Base-by-base conservation (phyloP, 1,139 yeast genomes). In the Saccharomyces hybrid region DNA sequence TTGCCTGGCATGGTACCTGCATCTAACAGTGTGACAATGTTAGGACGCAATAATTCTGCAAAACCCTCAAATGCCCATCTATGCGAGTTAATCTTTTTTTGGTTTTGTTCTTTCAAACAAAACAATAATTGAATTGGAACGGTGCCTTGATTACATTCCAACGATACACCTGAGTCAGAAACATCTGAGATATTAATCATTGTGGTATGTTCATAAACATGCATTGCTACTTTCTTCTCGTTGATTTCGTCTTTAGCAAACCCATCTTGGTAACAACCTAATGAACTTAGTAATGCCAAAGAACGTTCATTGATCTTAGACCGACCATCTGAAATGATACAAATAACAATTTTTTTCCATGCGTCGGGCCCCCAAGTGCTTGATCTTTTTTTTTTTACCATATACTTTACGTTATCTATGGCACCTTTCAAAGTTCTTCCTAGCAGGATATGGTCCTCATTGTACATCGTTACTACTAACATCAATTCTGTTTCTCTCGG, bases 1-100 rank as follows among this genome's bases (percentile, higher is more conserved):
- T 80, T 83, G 49, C 89, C 90, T 2, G 99, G 97, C 71, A 86
- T 86, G 0, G 99, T 93, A 58, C 99, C 99, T 1, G 95, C 98
- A 75, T 93, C 99, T 52, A 93, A 74, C 52, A 93, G 74, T 3
- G 88, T 81, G 48, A 90, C 83, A 26, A 91, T 91, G 61, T 88
- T 88, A 2, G 99, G 98, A 57, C 89, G 85, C 58, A 93, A 75
- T 46, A 84, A 77, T 34, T 93, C 89, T 62, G 96, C 91, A 66
- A 93, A 84, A 0, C 96, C 97, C 68, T 93, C 90, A 71, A 93
- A 88, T 12, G 95, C 81, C 99, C 99, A 93, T 69, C 98, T 81
- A 68, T 91, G 99, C 1, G 97, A 89, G 71, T 91, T 91, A 70
- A 91, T 93, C 64, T 91, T 91, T 72, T 90, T 90, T 60, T 90